These are phyloP conservation scores for Entrophospora sp. DNA, from an alignment of 192 early-diverging fungal species.

Conservation along the genomic window DNA sequence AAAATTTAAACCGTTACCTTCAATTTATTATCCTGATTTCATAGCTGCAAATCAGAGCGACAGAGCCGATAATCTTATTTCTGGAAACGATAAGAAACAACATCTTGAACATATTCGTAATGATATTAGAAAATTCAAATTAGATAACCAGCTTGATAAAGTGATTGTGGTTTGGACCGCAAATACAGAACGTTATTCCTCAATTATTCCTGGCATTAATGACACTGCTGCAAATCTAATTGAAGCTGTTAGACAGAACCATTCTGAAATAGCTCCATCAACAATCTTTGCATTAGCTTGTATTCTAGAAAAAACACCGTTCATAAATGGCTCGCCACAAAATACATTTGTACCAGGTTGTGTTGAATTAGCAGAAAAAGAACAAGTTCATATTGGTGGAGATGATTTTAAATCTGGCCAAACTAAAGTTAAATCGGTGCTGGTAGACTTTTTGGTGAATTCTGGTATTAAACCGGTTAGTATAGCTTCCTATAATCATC, in stretches of 20 bases:
- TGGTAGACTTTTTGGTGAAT: slow-evolving; percentile 97
- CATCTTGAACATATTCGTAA: slow-evolving; percentile 89
- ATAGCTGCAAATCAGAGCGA: slow-evolving; percentile 98
- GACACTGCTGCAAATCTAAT: slow-evolving; percentile 93
- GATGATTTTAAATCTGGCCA: slow-evolving; percentile 99
- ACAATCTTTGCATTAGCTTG: slow-evolving; percentile 94
- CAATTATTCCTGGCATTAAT: slow-evolving; percentile 85
- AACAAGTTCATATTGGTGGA: slow-evolving; percentile 89
- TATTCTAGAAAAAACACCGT: slow-evolving; percentile 90
- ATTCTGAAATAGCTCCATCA: slow-evolving; percentile 90
- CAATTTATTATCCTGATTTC: slow-evolving; percentile 98
- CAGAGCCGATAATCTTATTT: slow-evolving; percentile 88
- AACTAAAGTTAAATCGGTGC: slow-evolving; percentile 98
- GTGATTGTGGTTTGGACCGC: slow-evolving; percentile 98
- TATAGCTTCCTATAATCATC: slow-evolving; percentile 96
- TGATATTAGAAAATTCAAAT: slow-evolving; percentile 96
- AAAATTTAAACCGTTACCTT: slow-evolving; percentile 78
- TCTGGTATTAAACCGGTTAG: slow-evolving; percentile 97
- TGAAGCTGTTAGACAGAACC: slow-evolving; percentile 68
- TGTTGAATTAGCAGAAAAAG: slow-evolving; percentile 79
- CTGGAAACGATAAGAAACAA: slow-evolving; percentile 75
- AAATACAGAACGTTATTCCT: slow-evolving; percentile 93
- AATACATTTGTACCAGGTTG: slow-evolving; percentile 99
- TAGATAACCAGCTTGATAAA: slow-evolving; percentile 76
- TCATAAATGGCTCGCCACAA: slow-evolving; percentile 98